A percentile compares a stretch with the other conserved stretches of the same genome.
Conservation (phyloP, 768 basidiomycete genomes). For the Hemileccinum rubropunctum region DNA sequence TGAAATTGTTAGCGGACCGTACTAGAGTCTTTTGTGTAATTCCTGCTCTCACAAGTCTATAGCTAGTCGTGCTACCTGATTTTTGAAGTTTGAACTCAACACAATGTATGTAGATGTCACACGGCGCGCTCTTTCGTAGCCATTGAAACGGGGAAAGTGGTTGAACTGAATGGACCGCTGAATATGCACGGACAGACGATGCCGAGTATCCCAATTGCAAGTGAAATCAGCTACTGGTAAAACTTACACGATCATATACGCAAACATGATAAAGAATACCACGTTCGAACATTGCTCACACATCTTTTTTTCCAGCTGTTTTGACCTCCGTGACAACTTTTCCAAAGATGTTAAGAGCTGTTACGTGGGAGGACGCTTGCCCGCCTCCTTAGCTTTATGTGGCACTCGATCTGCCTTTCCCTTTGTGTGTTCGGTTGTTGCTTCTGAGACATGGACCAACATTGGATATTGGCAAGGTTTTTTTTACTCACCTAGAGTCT, state of each 20-base stretch:
- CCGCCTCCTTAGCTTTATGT: constrained; percentile 12
- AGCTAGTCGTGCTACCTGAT: too few relatives aligned
- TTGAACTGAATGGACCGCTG: too few relatives aligned
- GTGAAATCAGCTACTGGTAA: background rate
- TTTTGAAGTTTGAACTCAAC: too few relatives aligned
- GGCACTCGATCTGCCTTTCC: constrained; percentile 1
- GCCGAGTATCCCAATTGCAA: background rate
- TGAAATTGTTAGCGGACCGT: background rate
- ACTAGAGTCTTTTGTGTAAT: background rate
- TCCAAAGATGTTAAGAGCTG: background rate
- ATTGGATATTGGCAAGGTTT: background rate
- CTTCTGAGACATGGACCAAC: background rate
- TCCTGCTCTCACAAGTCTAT: too few relatives aligned
- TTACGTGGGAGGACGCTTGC: background rate
- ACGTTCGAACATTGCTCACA: background rate
- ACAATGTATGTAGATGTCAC: too few relatives aligned
- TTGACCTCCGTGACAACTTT: constrained; percentile 16
- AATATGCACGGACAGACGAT: too few relatives aligned
- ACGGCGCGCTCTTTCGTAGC: too few relatives aligned
- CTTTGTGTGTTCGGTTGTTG: constrained; percentile 3
- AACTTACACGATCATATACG: background rate
- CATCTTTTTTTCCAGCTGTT: constrained; percentile 16
- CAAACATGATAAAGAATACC: background rate
- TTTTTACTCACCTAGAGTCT: constrained; percentile 32
- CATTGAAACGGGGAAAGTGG: too few relatives aligned